A percentile compares a stretch with the other conserved stretches of the same genome.
Conservation (phyloP, 441 rosid species). For the Bruguiera hainesii region DNA sequence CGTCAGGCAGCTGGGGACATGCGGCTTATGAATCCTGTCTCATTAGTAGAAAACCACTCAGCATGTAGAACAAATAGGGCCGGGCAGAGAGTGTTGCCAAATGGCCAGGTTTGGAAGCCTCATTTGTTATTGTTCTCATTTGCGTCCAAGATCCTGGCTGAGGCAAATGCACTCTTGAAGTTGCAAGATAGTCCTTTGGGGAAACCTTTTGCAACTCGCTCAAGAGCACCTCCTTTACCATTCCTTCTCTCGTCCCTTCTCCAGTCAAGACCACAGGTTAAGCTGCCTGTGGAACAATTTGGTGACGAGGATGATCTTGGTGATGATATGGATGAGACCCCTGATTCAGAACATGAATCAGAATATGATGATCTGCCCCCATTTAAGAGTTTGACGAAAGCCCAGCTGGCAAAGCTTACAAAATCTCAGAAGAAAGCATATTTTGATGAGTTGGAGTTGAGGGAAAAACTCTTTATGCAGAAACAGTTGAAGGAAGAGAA, state of each 20-base stretch:
- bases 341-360: constrained; percentile 77
- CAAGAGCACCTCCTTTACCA: constrained; percentile 79
- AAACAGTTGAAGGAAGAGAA: constrained; percentile 89
- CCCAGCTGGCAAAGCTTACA: constrained; percentile 63
- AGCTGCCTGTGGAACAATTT: constrained; percentile 84
- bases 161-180: constrained; percentile 78
- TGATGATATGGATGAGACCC: constrained; percentile 69
- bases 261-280: constrained; percentile 79
- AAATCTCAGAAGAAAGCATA: constrained; percentile 81
- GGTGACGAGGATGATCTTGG: constrained; percentile 67
- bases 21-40: constrained; percentile 97
- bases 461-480: constrained; percentile 86
- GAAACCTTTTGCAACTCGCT: constrained; percentile 59
- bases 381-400: constrained; percentile 67
- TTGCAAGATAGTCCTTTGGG: constrained; percentile 87
- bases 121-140: constrained; percentile 88
- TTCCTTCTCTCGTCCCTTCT: constrained; percentile 85
- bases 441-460: constrained; percentile 77
- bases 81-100: constrained; percentile 95
- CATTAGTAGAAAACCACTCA: constrained; percentile 93
- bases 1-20: constrained; percentile 98
- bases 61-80: constrained; percentile 95
- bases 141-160: constrained; percentile 94
- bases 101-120: constrained; percentile 99
- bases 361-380: constrained; percentile 85